A percentile compares a stretch with the other conserved stretches of the same genome.
These are phyloP conservation scores for Phellinidium pouzarii DNA, from an alignment of 1,284 basidiomycete genomes.

Conservation along the genomic window DNA sequence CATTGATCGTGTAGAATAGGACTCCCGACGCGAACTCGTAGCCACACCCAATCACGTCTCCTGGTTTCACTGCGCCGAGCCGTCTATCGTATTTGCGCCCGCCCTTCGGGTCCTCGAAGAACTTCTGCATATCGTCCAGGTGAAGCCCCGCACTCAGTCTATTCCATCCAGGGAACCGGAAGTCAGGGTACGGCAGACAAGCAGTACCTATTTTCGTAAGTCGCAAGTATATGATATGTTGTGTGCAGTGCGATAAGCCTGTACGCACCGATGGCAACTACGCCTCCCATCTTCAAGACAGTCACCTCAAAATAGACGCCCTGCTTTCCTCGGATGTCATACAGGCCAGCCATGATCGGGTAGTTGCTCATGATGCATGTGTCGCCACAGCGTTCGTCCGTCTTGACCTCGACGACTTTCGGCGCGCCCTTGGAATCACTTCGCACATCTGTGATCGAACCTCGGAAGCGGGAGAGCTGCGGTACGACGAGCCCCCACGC, in stretches of 20 bases:
- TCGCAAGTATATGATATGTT: not conserved
- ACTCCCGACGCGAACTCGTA: slow-evolving; percentile 46
- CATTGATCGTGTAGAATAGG: slow-evolving; percentile 65
- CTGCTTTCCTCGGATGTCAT: slow-evolving; percentile 42
- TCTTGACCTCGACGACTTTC: slow-evolving; percentile 35
- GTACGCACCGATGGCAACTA: slow-evolving; percentile 50
- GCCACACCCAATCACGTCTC: slow-evolving; percentile 56
- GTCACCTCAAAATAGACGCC: slow-evolving; percentile 61
- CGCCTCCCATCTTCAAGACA: slow-evolving; percentile 48
- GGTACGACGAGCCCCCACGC: slow-evolving; percentile 48
- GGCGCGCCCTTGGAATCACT: slow-evolving; percentile 32
- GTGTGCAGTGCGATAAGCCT: not conserved
- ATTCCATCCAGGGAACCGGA: slow-evolving; percentile 69
- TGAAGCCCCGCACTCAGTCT: slow-evolving; percentile 57
- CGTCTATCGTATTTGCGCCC: slow-evolving; percentile 43
- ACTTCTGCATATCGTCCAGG: slow-evolving; percentile 65
- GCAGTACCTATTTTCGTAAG: slow-evolving; percentile 42
- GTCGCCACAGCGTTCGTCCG: slow-evolving; percentile 38
- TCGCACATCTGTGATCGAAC: slow-evolving; percentile 28
- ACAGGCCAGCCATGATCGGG: slow-evolving; percentile 56
- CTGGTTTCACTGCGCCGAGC: slow-evolving; percentile 31
- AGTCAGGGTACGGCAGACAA: slow-evolving; percentile 58
- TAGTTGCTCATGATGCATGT: slow-evolving; percentile 51
- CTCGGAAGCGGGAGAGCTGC: slow-evolving; percentile 31
- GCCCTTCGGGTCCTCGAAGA: slow-evolving; percentile 60